phyloP scores from a whole-genome alignment of 371 early-diverging fungal species.

The Mortierella sp. region DNA sequence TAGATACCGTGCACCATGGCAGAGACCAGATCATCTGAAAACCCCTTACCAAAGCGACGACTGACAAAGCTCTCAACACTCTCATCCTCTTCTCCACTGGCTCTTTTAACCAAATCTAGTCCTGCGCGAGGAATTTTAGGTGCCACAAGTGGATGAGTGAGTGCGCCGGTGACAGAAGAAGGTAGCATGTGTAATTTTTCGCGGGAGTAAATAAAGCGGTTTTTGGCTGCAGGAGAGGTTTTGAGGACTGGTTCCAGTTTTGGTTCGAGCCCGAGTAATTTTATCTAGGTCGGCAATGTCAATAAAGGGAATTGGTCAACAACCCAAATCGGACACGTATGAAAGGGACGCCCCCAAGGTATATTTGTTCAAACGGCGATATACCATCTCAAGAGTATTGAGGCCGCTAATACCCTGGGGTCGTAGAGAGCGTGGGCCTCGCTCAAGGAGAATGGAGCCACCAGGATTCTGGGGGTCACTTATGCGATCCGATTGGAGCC shows the following conservation, averaged over 20 bases:
- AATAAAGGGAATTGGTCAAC: not conserved
- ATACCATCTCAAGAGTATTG: constrained; percentile 85
- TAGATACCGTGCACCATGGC: constrained; percentile 95
- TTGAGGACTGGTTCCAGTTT: constrained; percentile 72
- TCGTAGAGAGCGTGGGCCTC: constrained; percentile 91
- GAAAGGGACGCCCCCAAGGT: not conserved
- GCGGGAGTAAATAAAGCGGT: constrained; percentile 85
- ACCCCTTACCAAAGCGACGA: constrained; percentile 78
- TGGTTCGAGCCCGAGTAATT: constrained; percentile 68
- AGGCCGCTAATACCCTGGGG: constrained; percentile 80
- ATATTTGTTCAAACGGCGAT: constrained; percentile 4
- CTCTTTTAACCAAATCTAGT: constrained; percentile 60
- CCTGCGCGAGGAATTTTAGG: constrained; percentile 65
- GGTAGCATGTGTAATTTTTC: constrained; percentile 73
- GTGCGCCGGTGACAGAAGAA: constrained; percentile 33
- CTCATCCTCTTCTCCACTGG: constrained; percentile 76
- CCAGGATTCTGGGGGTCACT: constrained; percentile 42
- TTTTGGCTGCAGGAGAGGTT: constrained; percentile 79
- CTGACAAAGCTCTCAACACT: constrained; percentile 79
- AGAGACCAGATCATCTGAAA: constrained; percentile 83
- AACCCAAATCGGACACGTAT: not conserved
- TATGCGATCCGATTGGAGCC: constrained; percentile 79
- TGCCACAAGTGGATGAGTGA: constrained; percentile 43
- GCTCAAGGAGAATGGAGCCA: constrained; percentile 77
- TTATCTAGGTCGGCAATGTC: constrained; percentile 61